These are phyloP conservation scores for Russula brevipes DNA, from an alignment of 768 basidiomycete species.

Conservation along the genomic window DNA sequence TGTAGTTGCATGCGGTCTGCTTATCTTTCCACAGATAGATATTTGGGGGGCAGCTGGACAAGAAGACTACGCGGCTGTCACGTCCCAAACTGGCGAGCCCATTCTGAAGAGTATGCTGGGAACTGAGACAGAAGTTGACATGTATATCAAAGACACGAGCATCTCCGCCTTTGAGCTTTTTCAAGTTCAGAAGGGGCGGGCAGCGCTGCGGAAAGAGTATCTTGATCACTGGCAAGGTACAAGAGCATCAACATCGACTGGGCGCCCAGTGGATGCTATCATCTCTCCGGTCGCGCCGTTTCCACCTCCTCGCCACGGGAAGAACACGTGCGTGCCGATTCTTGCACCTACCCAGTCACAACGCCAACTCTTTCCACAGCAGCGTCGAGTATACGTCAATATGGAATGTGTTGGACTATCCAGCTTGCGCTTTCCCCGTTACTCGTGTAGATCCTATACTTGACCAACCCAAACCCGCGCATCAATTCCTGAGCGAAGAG, in stretches of 20 bases:
- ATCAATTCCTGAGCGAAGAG: slow-evolving; percentile 39
- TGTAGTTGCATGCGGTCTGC: background rate
- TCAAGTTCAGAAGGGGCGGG: slow-evolving; percentile 42
- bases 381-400: slow-evolving; percentile 43
- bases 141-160: slow-evolving; percentile 7
- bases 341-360: background rate
- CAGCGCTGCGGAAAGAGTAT: slow-evolving; percentile 40
- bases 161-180: slow-evolving; percentile 36
- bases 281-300: slow-evolving; percentile 43
- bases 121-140: background rate
- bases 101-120: slow-evolving; percentile 20
- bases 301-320: slow-evolving; percentile 43
- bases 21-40: slow-evolving; percentile 2
- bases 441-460: slow-evolving; percentile 41
- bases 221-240: slow-evolving; percentile 49
- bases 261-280: slow-evolving; percentile 49
- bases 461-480: slow-evolving; percentile 34
- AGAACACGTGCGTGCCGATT: slow-evolving; percentile 34
- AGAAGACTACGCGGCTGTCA: slow-evolving; percentile 7
- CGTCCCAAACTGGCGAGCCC: slow-evolving; percentile 22
- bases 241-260: slow-evolving; percentile 39
- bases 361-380: slow-evolving; percentile 26
- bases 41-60: slow-evolving; percentile 24
- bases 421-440: slow-evolving; percentile 44
- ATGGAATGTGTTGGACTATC: slow-evolving; percentile 46